Evolutionary conservation across 345 rosid genomes (phyloP), one percentile per base, ranked within the genome.

Genomic region (Lepidium didymum): DNA sequence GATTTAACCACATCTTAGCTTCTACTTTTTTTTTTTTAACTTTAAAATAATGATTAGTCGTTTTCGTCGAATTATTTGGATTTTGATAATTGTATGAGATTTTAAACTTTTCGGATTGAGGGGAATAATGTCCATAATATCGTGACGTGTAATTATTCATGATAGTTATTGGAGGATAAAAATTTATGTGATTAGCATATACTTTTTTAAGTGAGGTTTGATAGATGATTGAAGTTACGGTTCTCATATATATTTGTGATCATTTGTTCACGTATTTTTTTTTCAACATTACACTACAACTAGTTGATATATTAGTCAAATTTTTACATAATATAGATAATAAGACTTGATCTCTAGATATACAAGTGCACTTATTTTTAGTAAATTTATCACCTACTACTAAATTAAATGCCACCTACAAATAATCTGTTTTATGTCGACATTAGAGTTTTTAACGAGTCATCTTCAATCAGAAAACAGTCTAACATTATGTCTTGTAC

Each of bases 171-270:
- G 18, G 57, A 74, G 73, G 69, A 61, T 61, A 61, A 23, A 51
- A 59, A 66, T 11, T 52, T 45, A 67, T 65, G 19, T 73, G 46
- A 57, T 63, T 56, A 73, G 72, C 72, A 73, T 67, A 74, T 74
- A 52, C 77, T 73, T 72, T 49, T 53, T 9, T 44, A 36, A 18
- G 52, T 51, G 50, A 59, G 19, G 10, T 27, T 27, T 58, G 77
- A 66, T 58, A 33, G 67, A 50, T 66, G 62, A 58, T 43, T 73
- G 72, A 73, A 66, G 77, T 73, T 38, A 64, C 65, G 11, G 42
- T 27, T 5, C 31, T 27, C 31, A 27, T 27, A 4, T 27, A 4
- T 1, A 27, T 27, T 27, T 27, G 31, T 27, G 31, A 27, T 27
- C 5, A 27, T 27, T 27, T 27, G 31, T 27, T 27, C 27, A 4